Evolutionary conservation across 176 grass and related monocot genomes (phyloP), one percentile per base, ranked within the genome.

Genomic region (Ampelocalamus luodianensis): DNA sequence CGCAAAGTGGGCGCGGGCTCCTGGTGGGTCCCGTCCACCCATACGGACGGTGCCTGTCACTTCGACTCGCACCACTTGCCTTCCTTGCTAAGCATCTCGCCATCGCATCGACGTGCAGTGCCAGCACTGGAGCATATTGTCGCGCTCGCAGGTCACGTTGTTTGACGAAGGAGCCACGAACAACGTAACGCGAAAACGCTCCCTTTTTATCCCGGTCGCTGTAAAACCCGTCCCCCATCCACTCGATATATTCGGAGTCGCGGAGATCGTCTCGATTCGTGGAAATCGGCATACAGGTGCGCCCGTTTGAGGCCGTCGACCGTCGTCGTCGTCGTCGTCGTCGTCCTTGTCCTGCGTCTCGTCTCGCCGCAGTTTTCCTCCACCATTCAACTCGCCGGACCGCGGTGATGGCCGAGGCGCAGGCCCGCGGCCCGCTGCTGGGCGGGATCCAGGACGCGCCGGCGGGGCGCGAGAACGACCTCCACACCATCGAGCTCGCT

Each of bases 391-490:
- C 23, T 71, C 46, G 5, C 69, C 53, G 5, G 42, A 26, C 49
- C 1, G 44, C 36, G 4, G 39, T 38, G 45, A 85, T 76, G 78
- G 66, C 89, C 46, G 79, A 56, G 44, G 65, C 14, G 66, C 51
- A 51, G 17, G 42, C 9, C 48, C 7, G 23, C 8, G 1, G 36
- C 18, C 14, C 0, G 55, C 12, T 51, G 77, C 0, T 59, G 18
- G 90, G 90, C 64, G 82, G 40, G 65, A 13, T 88, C 72, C 58
- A 23, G 15, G 90, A 88, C 82, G 86, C 82, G n/a, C 86, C 76
- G 56, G 85, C 59, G 7, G 90, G 86, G 54, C 70, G 65, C 46
- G 86, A 91, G 82, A 95, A 95, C 74, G 88, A 87, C 79, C 76
- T 90, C 37, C 26, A 59, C 23, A 72, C 56, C 72, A 27, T 90